These are phyloP conservation scores for Pseudogymnoascus sp. DNA, from an alignment of 2,329 filamentous ascomycete species.

Conservation along the genomic window DNA sequence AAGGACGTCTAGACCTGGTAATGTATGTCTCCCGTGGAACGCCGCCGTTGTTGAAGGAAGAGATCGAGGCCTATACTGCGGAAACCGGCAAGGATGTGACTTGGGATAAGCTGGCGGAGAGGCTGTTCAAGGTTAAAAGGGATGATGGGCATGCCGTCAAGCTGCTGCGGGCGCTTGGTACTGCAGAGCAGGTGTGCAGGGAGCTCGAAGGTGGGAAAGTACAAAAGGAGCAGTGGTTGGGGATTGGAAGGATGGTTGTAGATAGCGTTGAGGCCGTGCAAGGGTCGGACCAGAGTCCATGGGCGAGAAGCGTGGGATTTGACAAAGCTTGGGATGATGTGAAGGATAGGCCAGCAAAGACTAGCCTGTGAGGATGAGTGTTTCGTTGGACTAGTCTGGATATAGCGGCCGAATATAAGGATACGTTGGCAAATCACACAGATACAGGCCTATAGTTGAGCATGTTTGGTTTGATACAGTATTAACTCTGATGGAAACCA, in stretches of 20 bases:
- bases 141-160: slow-evolving; percentile 84
- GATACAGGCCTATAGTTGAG: neutral
- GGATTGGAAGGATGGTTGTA: slow-evolving; percentile 51
- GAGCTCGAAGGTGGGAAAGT: slow-evolving; percentile 43
- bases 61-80: slow-evolving; percentile 53
- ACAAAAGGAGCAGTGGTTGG: slow-evolving; percentile 50
- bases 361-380: slow-evolving; percentile 14
- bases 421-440: neutral
- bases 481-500: neutral
- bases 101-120: slow-evolving; percentile 28
- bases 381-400: neutral
- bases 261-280: slow-evolving; percentile 50
- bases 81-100: slow-evolving; percentile 30
- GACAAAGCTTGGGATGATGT: slow-evolving; percentile 54
- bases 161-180: slow-evolving; percentile 58
- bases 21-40: slow-evolving; percentile 64
- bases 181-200: slow-evolving; percentile 48
- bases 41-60: slow-evolving; percentile 50
- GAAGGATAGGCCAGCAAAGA: slow-evolving; percentile 17
- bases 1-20: slow-evolving; percentile 64
- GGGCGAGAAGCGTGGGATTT: slow-evolving; percentile 57
- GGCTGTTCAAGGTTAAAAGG: slow-evolving; percentile 36
- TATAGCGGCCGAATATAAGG: neutral
- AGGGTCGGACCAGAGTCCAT: slow-evolving; percentile 30
- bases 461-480: too few species aligned